A percentile compares a stretch with the other conserved stretches of the same genome.
Evolutionary conservation across 768 basidiomycete species (phyloP).

Genomic region (Omphalotus guepiniiformis): DNA sequence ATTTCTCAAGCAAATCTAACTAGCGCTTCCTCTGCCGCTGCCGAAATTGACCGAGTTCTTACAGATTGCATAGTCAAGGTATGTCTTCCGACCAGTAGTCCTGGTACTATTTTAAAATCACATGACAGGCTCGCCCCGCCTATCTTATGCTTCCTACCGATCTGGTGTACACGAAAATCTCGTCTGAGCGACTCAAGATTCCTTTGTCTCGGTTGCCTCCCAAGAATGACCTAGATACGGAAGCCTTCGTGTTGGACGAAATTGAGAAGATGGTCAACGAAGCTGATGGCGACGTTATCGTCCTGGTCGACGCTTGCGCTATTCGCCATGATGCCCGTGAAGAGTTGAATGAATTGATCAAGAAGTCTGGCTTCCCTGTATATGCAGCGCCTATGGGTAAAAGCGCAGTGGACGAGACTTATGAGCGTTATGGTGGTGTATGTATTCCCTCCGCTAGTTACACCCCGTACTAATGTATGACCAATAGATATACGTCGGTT

Average conservation of each 20-base stretch:
- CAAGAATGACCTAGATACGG: slow-evolving; percentile 51
- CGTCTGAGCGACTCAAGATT: slow-evolving; percentile 55
- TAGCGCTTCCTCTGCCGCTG: slow-evolving; percentile 49
- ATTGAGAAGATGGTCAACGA: slow-evolving; percentile 61
- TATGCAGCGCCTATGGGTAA: slow-evolving; percentile 83
- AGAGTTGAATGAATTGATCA: slow-evolving; percentile 59
- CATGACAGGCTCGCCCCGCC: slow-evolving; percentile 68
- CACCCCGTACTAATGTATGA: slow-evolving; percentile 4
- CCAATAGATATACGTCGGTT: slow-evolving; percentile 69
- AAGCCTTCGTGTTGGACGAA: slow-evolving; percentile 68
- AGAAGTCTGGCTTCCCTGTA: slow-evolving; percentile 66
- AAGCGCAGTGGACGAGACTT: slow-evolving; percentile 64
- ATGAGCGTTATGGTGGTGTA: slow-evolving; percentile 77
- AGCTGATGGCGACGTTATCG: slow-evolving; percentile 63
- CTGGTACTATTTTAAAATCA: not conserved
- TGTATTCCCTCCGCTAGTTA: slow-evolving; percentile 21
- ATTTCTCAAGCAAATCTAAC: slow-evolving; percentile 59
- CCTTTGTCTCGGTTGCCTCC: slow-evolving; percentile 49
- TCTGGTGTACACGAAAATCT: slow-evolving; percentile 64
- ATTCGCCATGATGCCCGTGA: slow-evolving; percentile 63
- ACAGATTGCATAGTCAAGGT: slow-evolving; percentile 61
- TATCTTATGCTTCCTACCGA: slow-evolving; percentile 88
- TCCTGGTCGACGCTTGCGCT: slow-evolving; percentile 81
- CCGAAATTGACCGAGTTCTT: slow-evolving; percentile 77
- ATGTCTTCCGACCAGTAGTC: slow-evolving; percentile 10